phyloP scores from a whole-genome alignment of 257 asterid genomes.

The Nicotiana benthamiana region DNA sequence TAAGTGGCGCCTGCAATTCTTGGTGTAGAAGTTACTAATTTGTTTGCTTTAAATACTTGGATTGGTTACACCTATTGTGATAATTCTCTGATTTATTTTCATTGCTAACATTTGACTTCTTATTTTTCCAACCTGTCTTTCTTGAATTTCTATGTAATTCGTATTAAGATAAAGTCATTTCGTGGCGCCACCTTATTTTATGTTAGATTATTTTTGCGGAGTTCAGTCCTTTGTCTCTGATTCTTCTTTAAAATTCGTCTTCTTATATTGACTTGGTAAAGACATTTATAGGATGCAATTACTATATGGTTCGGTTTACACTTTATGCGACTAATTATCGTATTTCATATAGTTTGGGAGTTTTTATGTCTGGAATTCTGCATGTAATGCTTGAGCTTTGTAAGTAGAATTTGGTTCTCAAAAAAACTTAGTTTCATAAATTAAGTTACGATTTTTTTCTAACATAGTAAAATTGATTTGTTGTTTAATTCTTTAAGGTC shows the following conservation, averaged over 20 bases:
- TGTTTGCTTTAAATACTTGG: neutral
- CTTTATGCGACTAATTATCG: neutral
- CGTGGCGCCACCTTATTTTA: neutral
- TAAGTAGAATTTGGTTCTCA: neutral
- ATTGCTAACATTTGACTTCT: neutral
- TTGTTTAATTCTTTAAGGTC: too few relatives aligned
- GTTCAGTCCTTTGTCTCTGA: neutral
- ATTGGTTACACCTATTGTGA: constrained; percentile 6
- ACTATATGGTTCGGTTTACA: neutral
- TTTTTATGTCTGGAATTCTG: neutral
- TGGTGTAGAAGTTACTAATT: neutral
- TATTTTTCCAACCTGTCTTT: neutral
- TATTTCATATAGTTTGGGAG: neutral
- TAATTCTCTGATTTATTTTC: neutral
- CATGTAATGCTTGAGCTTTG: neutral
- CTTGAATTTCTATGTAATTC: neutral
- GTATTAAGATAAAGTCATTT: neutral
- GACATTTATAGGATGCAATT: neutral
- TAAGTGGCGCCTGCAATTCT: neutral
- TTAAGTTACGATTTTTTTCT: neutral
- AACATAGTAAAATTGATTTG: neutral
- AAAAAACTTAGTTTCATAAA: neutral
- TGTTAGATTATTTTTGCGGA: neutral
- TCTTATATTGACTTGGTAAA: neutral
- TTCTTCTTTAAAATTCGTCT: neutral